Evolutionary conservation across 768 basidiomycete genomes (phyloP).

Genomic region (Agaricus sinodeliciosus): DNA sequence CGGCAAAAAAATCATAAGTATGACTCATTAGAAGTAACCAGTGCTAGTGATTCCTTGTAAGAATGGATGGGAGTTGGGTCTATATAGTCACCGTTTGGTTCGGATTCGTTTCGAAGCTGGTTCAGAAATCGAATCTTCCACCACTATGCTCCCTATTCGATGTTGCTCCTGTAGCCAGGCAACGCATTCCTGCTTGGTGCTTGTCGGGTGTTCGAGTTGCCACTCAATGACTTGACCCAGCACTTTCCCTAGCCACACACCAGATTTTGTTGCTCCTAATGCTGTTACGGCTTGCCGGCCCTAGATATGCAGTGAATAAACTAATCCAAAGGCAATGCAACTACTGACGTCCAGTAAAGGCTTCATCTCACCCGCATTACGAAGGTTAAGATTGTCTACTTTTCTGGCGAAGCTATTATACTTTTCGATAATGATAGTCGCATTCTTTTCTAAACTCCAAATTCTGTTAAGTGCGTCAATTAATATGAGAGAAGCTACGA

Average conservation of each 20-base stretch:
- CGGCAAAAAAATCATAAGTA: background rate
- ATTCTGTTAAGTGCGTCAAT: background rate
- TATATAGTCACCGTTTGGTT: conserved; percentile 19
- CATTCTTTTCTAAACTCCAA: conserved; percentile 30
- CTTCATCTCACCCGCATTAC: conserved; percentile 55
- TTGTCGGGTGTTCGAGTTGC: conserved; percentile 75
- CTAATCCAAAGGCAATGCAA: background rate
- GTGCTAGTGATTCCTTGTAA: background rate
- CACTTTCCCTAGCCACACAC: conserved; percentile 62
- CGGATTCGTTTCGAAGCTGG: conserved; percentile 32
- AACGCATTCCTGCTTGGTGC: conserved; percentile 59
- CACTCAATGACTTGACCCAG: conserved; percentile 70
- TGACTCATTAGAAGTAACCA: background rate
- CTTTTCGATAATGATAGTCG: conserved; percentile 39
- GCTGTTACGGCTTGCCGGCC: conserved; percentile 58
- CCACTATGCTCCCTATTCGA: conserved; percentile 29
- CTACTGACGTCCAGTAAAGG: conserved; percentile 72
- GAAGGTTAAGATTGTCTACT: conserved; percentile 58
- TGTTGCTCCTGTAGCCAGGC: conserved; percentile 62
- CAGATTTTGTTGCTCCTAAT: conserved; percentile 50
- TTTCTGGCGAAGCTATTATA: conserved; percentile 64
- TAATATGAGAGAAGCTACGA: conserved; percentile 12
- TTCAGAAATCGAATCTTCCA: conserved; percentile 18
- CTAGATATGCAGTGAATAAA: conserved; percentile 30
- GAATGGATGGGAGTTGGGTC: background rate